These are phyloP conservation scores for Lachnellula cervina DNA, from an alignment of 2,329 filamentous ascomycete species.

Conservation along the genomic window DNA sequence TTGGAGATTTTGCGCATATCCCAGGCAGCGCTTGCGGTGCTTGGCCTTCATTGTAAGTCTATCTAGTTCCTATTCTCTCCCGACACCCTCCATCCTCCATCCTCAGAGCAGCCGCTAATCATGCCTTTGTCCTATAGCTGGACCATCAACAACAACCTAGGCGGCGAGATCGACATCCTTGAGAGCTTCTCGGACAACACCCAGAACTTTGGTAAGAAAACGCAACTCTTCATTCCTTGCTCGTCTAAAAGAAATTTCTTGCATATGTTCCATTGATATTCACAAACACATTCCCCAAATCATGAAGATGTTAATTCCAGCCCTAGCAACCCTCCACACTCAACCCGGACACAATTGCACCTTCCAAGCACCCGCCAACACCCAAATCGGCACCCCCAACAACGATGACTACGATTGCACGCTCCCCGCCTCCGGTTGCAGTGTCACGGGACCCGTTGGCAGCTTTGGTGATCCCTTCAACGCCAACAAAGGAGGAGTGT, in stretches of 20 bases:
- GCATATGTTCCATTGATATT: too few species aligned
- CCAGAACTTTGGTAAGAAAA: too few species aligned
- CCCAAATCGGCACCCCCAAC: constrained; percentile 28
- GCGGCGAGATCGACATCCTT: constrained; percentile 28
- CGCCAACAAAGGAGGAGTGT: constrained; percentile 41
- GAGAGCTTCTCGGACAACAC: constrained; percentile 55
- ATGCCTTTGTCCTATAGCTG: constrained; percentile 7
- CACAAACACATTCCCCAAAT: too few species aligned
- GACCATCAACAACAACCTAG: constrained; percentile 19
- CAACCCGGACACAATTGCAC: constrained; percentile 6
- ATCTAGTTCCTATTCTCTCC: neutral
- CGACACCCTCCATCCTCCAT: neutral
- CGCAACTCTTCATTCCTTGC: too few species aligned
- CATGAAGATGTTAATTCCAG: neutral
- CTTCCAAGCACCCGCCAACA: constrained; percentile 13
- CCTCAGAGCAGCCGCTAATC: neutral
- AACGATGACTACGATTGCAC: constrained; percentile 34
- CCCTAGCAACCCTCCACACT: constrained; percentile 21
- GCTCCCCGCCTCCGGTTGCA: constrained; percentile 39
- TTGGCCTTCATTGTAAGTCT: constrained; percentile 62
- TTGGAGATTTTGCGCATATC: constrained; percentile 71
- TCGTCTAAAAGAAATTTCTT: too few species aligned
- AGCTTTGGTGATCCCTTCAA: constrained; percentile 29
- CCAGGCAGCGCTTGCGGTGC: constrained; percentile 64
- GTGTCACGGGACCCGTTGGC: constrained; percentile 31